Conservation (phyloP, 2,329 filamentous ascomycete species). For the Akanthomyces muscarius region DNA sequence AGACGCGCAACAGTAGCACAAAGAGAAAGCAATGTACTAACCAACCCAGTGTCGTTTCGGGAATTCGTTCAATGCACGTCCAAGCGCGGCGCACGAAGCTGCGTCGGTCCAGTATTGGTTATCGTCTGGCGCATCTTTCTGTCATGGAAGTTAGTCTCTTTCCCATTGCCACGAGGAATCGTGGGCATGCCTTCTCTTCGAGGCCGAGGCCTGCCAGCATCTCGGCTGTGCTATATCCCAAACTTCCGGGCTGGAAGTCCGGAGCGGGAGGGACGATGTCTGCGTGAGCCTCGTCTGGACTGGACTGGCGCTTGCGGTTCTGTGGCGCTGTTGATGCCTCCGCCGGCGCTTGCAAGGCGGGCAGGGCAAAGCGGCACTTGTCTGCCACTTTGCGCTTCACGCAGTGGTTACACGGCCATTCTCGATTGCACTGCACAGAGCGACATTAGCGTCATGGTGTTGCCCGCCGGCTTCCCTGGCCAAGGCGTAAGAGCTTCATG, state of each 20-base stretch:
- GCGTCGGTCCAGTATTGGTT: constrained; percentile 21
- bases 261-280: constrained; percentile 13
- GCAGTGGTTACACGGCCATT: constrained; percentile 39
- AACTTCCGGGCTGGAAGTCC: neutral
- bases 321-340: neutral
- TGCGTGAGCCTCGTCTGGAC: constrained; percentile 7
- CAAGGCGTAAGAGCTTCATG: neutral
- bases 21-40: constrained; percentile 13
- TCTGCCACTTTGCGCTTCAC: constrained; percentile 37
- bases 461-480: neutral
- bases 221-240: constrained; percentile 9
- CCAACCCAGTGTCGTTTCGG: constrained; percentile 34
- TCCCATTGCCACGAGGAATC: neutral
- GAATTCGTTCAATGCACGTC: constrained; percentile 30
- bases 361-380: constrained; percentile 31
- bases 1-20: neutral
- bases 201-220: constrained; percentile 7
- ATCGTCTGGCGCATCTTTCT: constrained; percentile 20
- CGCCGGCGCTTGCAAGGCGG: constrained; percentile 20
- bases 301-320: constrained; percentile 18
- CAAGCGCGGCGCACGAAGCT: constrained; percentile 27
- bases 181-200: constrained; percentile 8
- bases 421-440: constrained; percentile 32
- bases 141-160: neutral
- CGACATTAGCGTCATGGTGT: constrained; percentile 14